Evolutionary conservation across 2,329 filamentous ascomycete genomes (phyloP).

Genomic region (Pseudogymnoascus sp.): DNA sequence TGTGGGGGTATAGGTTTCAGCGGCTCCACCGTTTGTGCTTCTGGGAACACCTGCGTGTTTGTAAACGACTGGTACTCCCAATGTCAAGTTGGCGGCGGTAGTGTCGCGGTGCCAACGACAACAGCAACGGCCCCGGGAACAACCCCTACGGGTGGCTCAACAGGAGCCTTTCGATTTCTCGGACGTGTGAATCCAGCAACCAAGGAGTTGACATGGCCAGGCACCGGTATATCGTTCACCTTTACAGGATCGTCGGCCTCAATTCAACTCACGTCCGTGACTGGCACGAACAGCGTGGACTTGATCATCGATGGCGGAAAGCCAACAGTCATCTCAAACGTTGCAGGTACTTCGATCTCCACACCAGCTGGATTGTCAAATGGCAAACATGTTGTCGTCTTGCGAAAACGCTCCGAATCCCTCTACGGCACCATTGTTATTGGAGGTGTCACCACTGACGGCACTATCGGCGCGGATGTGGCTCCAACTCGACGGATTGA

Average conservation of each 20-base stretch:
- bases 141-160: neutral
- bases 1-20: constrained; percentile 29
- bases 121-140: neutral
- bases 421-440: constrained; percentile 30
- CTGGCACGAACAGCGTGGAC: constrained; percentile 30
- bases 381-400: constrained; percentile 32
- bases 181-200: constrained; percentile 38
- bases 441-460: constrained; percentile 26
- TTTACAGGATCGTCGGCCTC: constrained; percentile 30
- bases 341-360: constrained; percentile 26
- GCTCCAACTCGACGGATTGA: constrained; percentile 33
- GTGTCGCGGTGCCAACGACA: neutral
- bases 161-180: constrained; percentile 25
- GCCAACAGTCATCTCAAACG: constrained; percentile 25
- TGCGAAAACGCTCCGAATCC: constrained; percentile 35
- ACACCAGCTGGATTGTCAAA: constrained; percentile 27
- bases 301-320: constrained; percentile 30
- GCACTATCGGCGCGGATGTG: constrained; percentile 21
- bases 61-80: constrained; percentile 16
- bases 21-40: constrained; percentile 24
- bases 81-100: neutral
- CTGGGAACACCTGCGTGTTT: constrained; percentile 21
- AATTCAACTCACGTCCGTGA: constrained; percentile 28
- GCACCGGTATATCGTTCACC: constrained; percentile 33
- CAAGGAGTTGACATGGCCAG: constrained; percentile 38